phyloP scores from a whole-genome alignment of 2,329 filamentous ascomycete genomes.

The Sporothrix brasiliensis region DNA sequence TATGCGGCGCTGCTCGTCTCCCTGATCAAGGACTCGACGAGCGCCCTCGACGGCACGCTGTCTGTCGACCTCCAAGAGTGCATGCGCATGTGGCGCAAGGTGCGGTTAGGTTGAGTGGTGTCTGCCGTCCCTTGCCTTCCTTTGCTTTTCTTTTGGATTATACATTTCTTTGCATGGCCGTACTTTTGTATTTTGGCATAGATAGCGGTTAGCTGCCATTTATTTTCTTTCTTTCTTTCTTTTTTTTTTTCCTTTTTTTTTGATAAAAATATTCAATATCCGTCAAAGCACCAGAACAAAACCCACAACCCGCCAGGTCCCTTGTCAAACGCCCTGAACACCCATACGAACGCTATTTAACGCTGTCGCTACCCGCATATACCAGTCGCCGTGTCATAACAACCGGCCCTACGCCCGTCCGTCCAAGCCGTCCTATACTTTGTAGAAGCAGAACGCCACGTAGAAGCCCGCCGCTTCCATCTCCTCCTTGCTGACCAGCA shows the following conservation, averaged over 20 bases:
- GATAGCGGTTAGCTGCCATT: neutral
- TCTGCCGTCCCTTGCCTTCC: too few relatives aligned
- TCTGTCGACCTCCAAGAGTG: conserved; percentile 60
- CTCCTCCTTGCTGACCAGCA: conserved; percentile 81
- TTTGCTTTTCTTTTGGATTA: neutral
- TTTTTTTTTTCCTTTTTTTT: neutral
- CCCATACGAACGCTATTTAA: neutral
- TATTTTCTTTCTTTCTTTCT: conserved; percentile 11
- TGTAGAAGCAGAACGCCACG: conserved; percentile 95
- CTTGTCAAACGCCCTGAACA: neutral
- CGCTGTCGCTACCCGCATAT: neutral
- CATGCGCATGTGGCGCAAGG: conserved; percentile 56
- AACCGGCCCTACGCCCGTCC: neutral
- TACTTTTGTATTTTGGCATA: neutral
- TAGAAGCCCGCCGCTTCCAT: conserved; percentile 93
- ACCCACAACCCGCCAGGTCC: neutral
- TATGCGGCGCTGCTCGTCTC: conserved; percentile 54
- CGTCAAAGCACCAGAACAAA: neutral
- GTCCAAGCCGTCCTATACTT: conserved; percentile 60
- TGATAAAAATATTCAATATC: neutral
- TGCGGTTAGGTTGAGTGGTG: conserved; percentile 49
- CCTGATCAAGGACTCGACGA: conserved; percentile 51
- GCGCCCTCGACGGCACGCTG: conserved; percentile 52
- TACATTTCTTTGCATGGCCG: neutral
- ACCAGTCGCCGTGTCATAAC: neutral